These are phyloP conservation scores for Suillus weaverae DNA, from an alignment of 768 basidiomycete species.

Conservation along the genomic window DNA sequence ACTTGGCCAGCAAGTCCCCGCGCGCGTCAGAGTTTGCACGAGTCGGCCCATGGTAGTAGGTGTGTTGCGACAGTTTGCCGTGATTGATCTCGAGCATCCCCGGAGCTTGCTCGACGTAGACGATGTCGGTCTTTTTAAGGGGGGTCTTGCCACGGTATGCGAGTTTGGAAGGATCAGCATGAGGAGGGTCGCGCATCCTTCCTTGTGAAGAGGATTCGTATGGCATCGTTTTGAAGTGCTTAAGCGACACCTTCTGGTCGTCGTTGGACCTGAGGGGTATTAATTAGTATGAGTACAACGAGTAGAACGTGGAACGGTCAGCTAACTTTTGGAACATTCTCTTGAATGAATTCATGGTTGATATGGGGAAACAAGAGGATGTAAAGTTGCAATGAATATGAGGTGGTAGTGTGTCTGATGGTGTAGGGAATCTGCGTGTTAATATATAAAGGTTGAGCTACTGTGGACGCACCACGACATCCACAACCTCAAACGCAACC, in stretches of 20 bases:
- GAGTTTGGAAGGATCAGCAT: not conserved
- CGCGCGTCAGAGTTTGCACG: not conserved
- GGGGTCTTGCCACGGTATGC: slow-evolving; percentile 14
- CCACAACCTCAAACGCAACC: not conserved
- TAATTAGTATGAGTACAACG: not conserved
- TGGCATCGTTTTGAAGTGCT: slow-evolving; percentile 17
- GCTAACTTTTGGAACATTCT: slow-evolving; percentile 11
- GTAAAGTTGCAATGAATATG: not conserved
- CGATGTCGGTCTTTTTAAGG: slow-evolving; percentile 11
- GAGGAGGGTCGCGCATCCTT: slow-evolving; percentile 1
- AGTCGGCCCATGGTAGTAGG: not conserved
- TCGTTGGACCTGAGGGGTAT: slow-evolving; percentile 5
- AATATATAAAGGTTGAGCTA: not conserved
- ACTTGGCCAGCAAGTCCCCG: slow-evolving; percentile 9
- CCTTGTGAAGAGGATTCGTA: slow-evolving; percentile 2
- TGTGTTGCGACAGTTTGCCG: not conserved
- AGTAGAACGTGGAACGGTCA: not conserved
- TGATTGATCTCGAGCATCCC: slow-evolving; percentile 5
- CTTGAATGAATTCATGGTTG: not conserved
- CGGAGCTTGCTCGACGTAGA: slow-evolving; percentile 10
- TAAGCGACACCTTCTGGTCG: slow-evolving; percentile 6
- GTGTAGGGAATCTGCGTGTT: not conserved
- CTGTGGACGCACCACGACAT: not conserved
- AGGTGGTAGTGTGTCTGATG: not conserved
- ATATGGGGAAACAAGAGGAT: not conserved